Evolutionary conservation across 2,329 filamentous ascomycete species (phyloP).

Genomic region (Sclerotinia trifoliorum): DNA sequence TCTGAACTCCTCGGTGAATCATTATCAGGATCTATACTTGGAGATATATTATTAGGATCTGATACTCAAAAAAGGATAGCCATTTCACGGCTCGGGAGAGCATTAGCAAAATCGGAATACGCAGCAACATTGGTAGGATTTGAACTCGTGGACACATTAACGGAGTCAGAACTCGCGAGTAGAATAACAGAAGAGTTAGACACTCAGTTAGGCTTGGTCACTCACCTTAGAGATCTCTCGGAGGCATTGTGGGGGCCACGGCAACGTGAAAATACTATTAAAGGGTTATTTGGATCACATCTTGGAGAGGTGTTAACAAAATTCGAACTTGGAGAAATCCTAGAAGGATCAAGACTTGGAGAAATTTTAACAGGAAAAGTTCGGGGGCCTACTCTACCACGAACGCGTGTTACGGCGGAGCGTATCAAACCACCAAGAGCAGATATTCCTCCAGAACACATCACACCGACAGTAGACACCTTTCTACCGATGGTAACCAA

Average conservation of each 20-base stretch:
- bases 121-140: neutral
- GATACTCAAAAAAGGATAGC: neutral
- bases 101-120: neutral
- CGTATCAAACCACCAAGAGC: neutral
- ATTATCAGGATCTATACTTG: neutral
- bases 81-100: neutral
- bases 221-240: neutral
- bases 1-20: neutral
- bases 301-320: neutral
- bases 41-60: neutral
- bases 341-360: slow-evolving; percentile 10
- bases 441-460: neutral
- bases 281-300: neutral
- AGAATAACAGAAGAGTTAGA: neutral
- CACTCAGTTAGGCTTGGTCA: neutral
- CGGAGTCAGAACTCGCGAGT: neutral
- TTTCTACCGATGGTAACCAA: neutral
- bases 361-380: neutral
- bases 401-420: neutral
- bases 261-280: too few relatives aligned
- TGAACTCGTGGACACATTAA: neutral
- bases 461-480: neutral
- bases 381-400: neutral
- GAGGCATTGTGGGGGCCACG: neutral
- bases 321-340: neutral